Conservation (phyloP, 805 yeast species). For the Barnettozyma sp. region DNA sequence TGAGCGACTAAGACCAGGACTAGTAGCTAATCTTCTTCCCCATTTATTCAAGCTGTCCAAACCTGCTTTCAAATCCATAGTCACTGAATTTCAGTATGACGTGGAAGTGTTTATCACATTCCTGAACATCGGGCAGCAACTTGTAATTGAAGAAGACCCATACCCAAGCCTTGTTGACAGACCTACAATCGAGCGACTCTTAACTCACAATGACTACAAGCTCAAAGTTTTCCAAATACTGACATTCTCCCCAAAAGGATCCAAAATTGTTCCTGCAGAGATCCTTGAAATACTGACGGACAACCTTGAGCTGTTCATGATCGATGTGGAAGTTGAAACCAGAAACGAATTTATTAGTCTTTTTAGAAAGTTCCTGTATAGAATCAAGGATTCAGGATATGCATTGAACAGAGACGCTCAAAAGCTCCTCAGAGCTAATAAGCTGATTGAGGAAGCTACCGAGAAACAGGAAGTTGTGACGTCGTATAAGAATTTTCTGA, state of each 20-base stretch:
- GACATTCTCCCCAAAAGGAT: constrained; percentile 53
- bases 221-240: constrained; percentile 54
- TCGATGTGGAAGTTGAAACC: constrained; percentile 61
- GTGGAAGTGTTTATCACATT: constrained; percentile 42
- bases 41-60: constrained; percentile 49
- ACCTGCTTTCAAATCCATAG: constrained; percentile 34
- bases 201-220: constrained; percentile 42
- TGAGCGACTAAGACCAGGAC: constrained; percentile 29
- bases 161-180: constrained; percentile 33
- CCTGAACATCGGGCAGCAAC: constrained; percentile 57
- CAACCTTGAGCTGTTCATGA: constrained; percentile 43
- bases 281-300: constrained; percentile 39
- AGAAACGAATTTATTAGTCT: constrained; percentile 60
- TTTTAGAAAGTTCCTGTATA: constrained; percentile 51
- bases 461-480: constrained; percentile 26
- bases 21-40: constrained; percentile 57
- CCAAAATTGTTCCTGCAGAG: constrained; percentile 44
- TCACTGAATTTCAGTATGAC: constrained; percentile 27
- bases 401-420: constrained; percentile 44
- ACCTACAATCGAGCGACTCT: constrained; percentile 28
- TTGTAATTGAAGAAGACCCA: constrained; percentile 47
- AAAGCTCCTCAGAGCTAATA: constrained; percentile 31
- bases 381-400: constrained; percentile 66
- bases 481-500: constrained; percentile 33
- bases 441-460: constrained; percentile 35